Percentiles rank a stretch among this genome's conserved stretches.
Conservation (phyloP, 2,329 filamentous ascomycete species). For the Xylaria sp. region DNA sequence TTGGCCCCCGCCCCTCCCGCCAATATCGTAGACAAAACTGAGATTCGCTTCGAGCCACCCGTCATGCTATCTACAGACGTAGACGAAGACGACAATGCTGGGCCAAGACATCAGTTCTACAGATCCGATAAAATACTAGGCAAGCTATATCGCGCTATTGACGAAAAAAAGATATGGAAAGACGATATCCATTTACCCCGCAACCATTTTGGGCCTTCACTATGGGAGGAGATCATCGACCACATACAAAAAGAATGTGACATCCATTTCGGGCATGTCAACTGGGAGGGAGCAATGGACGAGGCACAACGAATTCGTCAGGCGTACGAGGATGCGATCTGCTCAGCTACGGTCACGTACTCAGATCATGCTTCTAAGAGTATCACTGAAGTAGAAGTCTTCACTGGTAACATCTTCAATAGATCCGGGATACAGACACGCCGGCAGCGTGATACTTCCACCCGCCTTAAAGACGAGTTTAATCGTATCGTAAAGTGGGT, state of each 20-base stretch:
- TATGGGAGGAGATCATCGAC: constrained; percentile 52
- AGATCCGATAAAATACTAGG: constrained; percentile 72
- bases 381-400: constrained; percentile 59
- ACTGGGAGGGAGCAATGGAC: constrained; percentile 43
- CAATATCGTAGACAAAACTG: constrained; percentile 51
- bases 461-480: constrained; percentile 58
- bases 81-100: constrained; percentile 54
- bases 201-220: constrained; percentile 38
- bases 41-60: constrained; percentile 47
- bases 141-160: constrained; percentile 71
- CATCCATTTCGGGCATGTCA: constrained; percentile 37
- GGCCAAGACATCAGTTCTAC: constrained; percentile 63
- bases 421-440: constrained; percentile 54
- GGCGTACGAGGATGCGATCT: constrained; percentile 56
- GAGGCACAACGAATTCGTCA: constrained; percentile 53
- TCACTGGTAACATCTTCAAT: constrained; percentile 62
- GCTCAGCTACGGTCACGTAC: constrained; percentile 49
- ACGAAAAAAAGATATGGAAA: constrained; percentile 71
- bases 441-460: constrained; percentile 58
- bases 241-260: constrained; percentile 39
- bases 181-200: constrained; percentile 50
- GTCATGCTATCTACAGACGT: constrained; percentile 43
- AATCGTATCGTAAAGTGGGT: constrained; percentile 53
- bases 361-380: constrained; percentile 52
- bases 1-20: constrained; percentile 54